phyloP scores from a whole-genome alignment of 2,329 filamentous ascomycete genomes.

The Xylariaceae sp. region DNA sequence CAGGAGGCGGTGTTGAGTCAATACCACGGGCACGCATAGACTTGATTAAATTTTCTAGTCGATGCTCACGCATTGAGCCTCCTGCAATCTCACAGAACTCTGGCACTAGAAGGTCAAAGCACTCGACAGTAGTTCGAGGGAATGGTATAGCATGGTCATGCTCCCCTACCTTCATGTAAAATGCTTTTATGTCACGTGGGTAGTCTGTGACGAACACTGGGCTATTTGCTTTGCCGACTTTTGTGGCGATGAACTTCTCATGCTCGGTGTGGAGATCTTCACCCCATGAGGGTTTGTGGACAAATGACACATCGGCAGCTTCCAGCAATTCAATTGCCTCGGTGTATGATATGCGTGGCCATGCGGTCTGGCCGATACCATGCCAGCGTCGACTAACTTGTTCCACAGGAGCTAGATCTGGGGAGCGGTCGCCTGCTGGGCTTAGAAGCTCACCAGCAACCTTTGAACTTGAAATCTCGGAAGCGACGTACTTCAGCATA shows the following conservation, averaged over 20 bases:
- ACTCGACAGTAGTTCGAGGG: constrained; percentile 70
- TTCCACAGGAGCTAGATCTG: constrained; percentile 51
- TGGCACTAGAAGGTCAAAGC: constrained; percentile 88
- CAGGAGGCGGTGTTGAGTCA: constrained; percentile 42
- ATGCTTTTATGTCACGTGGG: constrained; percentile 86
- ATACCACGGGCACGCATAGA: constrained; percentile 76
- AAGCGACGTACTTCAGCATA: constrained; percentile 66
- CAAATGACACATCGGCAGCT: constrained; percentile 66
- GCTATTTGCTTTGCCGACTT: constrained; percentile 53
- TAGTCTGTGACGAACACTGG: constrained; percentile 95
- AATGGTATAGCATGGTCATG: constrained; percentile 16
- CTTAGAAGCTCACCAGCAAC: constrained; percentile 53
- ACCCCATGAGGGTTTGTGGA: constrained; percentile 72
- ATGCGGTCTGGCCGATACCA: constrained; percentile 63
- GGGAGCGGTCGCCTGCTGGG: constrained; percentile 49
- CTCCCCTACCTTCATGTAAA: constrained; percentile 70
- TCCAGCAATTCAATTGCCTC: constrained; percentile 75
- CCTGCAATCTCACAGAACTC: constrained; percentile 87
- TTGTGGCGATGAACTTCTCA: constrained; percentile 81
- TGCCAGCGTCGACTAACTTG: constrained; percentile 74
- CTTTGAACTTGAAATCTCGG: constrained; percentile 47
- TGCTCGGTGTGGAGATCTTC: constrained; percentile 86
- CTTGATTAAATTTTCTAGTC: constrained; percentile 67
- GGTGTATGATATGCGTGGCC: constrained; percentile 84
- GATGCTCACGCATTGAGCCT: constrained; percentile 87